Conservation (phyloP, 768 basidiomycete genomes). For the Macrolepiota albuminosa region DNA sequence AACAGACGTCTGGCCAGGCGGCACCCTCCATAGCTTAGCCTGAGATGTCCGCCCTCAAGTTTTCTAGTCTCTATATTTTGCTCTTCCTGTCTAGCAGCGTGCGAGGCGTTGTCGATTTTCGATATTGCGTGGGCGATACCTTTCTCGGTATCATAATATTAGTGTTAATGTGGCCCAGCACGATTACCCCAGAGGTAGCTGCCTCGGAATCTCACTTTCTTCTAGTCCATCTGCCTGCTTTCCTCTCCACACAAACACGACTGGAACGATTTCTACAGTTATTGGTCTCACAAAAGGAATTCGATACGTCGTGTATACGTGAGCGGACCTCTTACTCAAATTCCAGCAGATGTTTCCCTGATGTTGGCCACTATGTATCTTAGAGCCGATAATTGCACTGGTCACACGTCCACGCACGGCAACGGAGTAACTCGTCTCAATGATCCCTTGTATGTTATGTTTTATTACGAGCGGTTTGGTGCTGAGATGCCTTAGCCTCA, state of each 20-base stretch:
- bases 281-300: background rate
- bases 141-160: background rate
- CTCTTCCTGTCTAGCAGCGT: background rate
- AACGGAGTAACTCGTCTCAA: background rate
- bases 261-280: background rate
- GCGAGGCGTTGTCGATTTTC: background rate
- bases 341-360: background rate
- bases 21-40: background rate
- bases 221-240: conserved; percentile 2
- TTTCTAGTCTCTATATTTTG: background rate
- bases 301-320: background rate
- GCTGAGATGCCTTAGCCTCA: background rate
- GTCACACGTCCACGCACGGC: background rate
- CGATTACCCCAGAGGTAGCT: background rate
- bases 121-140: background rate
- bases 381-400: background rate
- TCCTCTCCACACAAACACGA: background rate
- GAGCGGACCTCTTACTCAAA: background rate
- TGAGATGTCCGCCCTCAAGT: background rate
- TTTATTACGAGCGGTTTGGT: background rate
- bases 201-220: conserved; percentile 1
- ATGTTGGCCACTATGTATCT: background rate
- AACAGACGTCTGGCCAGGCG: background rate
- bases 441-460: background rate
- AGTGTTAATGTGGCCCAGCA: background rate